phyloP scores from a whole-genome alignment of 106 monocot species.

The Apostasia ramifera region DNA sequence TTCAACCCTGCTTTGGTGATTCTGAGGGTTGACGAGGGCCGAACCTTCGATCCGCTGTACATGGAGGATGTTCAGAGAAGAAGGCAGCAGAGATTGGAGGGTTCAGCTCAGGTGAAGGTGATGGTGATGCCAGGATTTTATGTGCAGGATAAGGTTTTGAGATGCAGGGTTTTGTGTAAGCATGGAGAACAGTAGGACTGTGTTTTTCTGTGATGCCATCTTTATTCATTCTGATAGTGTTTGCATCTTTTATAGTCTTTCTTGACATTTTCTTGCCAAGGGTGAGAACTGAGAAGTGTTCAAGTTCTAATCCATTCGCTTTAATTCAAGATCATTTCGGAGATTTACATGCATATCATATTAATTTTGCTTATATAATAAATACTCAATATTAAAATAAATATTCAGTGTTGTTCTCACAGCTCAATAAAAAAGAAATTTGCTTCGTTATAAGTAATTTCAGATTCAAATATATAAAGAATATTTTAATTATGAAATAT shows the following conservation, averaged over 20 bases:
- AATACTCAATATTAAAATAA: no score
- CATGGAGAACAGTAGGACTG: constrained; percentile 4
- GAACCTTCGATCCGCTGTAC: constrained; percentile 55
- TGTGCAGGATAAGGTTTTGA: constrained; percentile 69
- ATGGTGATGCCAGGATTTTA: constrained; percentile 98
- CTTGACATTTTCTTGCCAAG: not conserved
- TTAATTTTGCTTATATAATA: no score
- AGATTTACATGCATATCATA: no score
- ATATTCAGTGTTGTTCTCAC: no score
- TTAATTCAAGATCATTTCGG: no score
- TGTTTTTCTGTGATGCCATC: not conserved
- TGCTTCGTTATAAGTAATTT: no score
- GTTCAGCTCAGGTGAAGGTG: constrained; percentile 48
- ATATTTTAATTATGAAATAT: no score
- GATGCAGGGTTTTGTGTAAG: constrained; percentile 72
- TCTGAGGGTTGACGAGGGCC: constrained; percentile 69
- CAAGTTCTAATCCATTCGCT: no score
- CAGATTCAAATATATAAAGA: no score
- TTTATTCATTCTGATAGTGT: not conserved
- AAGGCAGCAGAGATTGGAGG: constrained; percentile 29
- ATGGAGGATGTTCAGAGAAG: constrained; percentile 74
- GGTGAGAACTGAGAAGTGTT: not conserved
- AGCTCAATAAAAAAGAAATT: no score
- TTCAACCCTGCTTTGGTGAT: constrained; percentile 62
- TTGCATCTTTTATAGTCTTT: not conserved